Percentiles rank a stretch among this genome's conserved stretches.
phyloP scores from a whole-genome alignment of 2,329 filamentous ascomycete genomes.

The Colletotrichum spaethianum region DNA sequence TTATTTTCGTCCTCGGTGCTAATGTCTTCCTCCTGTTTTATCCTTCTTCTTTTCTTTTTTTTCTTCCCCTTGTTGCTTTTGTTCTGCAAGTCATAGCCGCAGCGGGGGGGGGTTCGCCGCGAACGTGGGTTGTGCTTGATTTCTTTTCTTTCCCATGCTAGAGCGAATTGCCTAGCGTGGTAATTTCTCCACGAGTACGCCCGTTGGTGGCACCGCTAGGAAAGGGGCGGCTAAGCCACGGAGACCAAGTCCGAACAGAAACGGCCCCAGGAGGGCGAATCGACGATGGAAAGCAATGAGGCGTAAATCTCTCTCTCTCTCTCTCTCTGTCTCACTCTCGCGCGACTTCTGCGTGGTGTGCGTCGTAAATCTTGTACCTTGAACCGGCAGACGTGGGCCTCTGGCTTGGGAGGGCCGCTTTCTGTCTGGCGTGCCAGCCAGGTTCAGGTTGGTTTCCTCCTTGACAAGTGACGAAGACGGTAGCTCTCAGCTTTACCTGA shows the following conservation, averaged over 20 bases:
- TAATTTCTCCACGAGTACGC: background rate
- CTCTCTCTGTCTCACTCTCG: background rate
- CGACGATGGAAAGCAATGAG: background rate
- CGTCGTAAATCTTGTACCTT: background rate
- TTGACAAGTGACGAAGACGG: conserved; percentile 1
- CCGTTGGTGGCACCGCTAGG: background rate
- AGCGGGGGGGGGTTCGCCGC: conserved; percentile 2
- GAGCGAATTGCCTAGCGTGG: too few species aligned
- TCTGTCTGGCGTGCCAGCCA: too few species aligned
- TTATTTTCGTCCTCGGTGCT: background rate
- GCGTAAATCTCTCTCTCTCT: background rate
- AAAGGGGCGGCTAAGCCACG: background rate
- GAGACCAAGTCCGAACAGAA: background rate
- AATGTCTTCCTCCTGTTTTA: background rate
- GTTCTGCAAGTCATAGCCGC: background rate
- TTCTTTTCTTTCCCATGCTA: background rate
- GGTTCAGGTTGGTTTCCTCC: background rate
- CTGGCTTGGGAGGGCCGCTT: too few species aligned
- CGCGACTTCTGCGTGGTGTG: background rate
- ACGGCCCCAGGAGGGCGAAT: background rate
- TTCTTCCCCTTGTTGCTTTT: background rate
- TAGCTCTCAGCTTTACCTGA: background rate
- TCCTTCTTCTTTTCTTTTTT: background rate
- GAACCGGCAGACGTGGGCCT: background rate
- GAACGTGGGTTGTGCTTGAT: background rate